Evolutionary conservation across 495 filamentous ascomycete species (phyloP), one percentile per base, ranked within the genome.

Genomic region (Neurospora sp.): DNA sequence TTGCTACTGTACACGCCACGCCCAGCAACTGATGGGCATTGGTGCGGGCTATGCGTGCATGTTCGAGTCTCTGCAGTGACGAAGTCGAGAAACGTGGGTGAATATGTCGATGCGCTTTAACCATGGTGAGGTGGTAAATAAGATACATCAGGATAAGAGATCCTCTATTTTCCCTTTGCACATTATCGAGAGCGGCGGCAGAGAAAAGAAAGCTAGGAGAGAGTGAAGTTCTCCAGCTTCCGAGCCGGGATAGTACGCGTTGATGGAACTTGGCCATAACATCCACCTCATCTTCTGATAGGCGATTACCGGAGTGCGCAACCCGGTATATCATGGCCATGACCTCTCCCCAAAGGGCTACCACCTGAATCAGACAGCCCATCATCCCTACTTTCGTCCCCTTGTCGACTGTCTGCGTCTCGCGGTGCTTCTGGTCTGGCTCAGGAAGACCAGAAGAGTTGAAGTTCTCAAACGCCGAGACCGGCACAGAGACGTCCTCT

Each of bases 341-440:
- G 4, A 91, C 86, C 40, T 92, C 88, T 1, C 88, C 87, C 89
- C 87, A 92, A 27, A 92, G 85, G 3, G 88, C 84, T 35, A 89
- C 82, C 23, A 92, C 83, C 39, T 90, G 83, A 39, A 89, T 85
- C 40, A 91, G 76, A 74, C 88, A 88, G 1, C 86, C 89, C 86
- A 92, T 89, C 5, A 85, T 76, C 42, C 88, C 89, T 23, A 87
- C 73, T 0, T 73, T 74, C 5, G 20, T 35, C 3, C 72, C 70
- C 37, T 72, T 62, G 54, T 35, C 54, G 14, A 35, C 27, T 62
- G 11, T 35, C 54, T 62, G 54, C 27, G 14, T 18, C 27, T 35
- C 54, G 14, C 27, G 12, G 54, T 62, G 54, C 54, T 62, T 62
- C 27, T 62, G 54, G 12, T 62, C 27, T 62, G 54, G 54, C 54